Evolutionary conservation across 2,329 filamentous ascomycete species (phyloP), one percentile per base, ranked within the genome.

Genomic region (Malbranchea zuffiana): DNA sequence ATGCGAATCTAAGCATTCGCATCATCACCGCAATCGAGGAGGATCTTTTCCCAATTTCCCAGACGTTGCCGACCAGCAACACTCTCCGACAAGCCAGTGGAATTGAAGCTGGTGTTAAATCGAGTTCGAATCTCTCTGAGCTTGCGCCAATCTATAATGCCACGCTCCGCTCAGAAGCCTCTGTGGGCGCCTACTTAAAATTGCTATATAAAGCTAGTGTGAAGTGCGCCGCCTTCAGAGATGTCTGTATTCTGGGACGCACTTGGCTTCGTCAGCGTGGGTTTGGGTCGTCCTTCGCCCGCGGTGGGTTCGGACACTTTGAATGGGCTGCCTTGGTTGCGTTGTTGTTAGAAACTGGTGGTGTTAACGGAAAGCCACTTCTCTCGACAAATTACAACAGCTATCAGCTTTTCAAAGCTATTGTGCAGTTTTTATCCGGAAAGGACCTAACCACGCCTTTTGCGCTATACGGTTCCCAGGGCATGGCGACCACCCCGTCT

Each of bases 341-440:
- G 20, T 66, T 94, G 10, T 65, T 96, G 2, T 67, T 96, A 27
- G 78, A 85, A 56, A 75, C 74, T n/a, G 83, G 83, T 17, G 80
- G 78, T 5, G 72, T 75, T 5, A 79, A 78, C 42, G 81, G 82
- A 2, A 73, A 77, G 45, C 71, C 80, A 2, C 63, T 83, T 4
- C 68, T 96, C 11, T 85, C 86, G 4, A 69, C 75, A 4, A 83
- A 83, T 5, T 81, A 94, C 50, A 94, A 82, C 63, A 82, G 81
- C 59, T 90, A 88, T 16, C 88, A 96, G 59, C 70, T 96, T 29
- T 95, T 98, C 71, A 96, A 95, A 60, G 87, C 85, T 2, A 78
- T 80, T 1, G 65, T 98, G n/a, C 88, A 95, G 54, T 90, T 88
- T 47, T 65, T 98, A 12, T 77, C 81, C 1, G 72, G 74, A 1